Evolutionary conservation across 2,329 filamentous ascomycete species (phyloP).

Genomic region (Colletotrichum orchidophilum): DNA sequence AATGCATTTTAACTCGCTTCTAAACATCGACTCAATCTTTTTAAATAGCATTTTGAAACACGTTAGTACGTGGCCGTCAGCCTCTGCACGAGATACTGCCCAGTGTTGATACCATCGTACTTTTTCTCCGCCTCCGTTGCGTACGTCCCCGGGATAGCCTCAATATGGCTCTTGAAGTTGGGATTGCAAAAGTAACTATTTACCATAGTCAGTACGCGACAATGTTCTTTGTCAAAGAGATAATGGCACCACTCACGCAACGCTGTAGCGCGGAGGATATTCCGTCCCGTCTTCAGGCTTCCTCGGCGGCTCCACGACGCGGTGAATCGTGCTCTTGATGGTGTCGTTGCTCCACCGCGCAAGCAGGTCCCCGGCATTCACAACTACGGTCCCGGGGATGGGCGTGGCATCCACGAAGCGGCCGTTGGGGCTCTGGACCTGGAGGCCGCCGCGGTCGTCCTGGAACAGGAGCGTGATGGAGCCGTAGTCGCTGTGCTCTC

Average conservation of each 20-base stretch:
- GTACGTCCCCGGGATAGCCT: constrained; percentile 84
- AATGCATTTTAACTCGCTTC: background rate
- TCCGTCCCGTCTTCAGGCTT: constrained; percentile 59
- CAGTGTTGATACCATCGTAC: constrained; percentile 80
- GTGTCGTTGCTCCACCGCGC: constrained; percentile 91
- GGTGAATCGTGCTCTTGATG: constrained; percentile 90
- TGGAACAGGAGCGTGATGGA: constrained; percentile 71
- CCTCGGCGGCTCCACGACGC: constrained; percentile 85
- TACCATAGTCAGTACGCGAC: background rate
- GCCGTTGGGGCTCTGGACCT: constrained; percentile 75
- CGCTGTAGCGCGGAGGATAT: constrained; percentile 84
- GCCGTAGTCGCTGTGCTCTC: constrained; percentile 77
- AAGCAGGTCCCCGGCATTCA: constrained; percentile 89
- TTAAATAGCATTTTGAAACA: background rate
- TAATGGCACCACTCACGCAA: constrained; percentile 67
- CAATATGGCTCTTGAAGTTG: constrained; percentile 78
- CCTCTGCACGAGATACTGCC: constrained; percentile 82
- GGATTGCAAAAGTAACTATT: constrained; percentile 86
- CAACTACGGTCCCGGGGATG: constrained; percentile 81
- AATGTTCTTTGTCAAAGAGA: background rate
- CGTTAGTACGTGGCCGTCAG: constrained; percentile 76
- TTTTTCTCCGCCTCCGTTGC: constrained; percentile 73
- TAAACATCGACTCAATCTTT: background rate
- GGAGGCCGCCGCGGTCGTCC: constrained; percentile 63
- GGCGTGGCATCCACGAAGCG: constrained; percentile 85